These are phyloP conservation scores for Aspergillus sp. DNA, from an alignment of 2,329 filamentous ascomycete genomes.

Conservation along the genomic window DNA sequence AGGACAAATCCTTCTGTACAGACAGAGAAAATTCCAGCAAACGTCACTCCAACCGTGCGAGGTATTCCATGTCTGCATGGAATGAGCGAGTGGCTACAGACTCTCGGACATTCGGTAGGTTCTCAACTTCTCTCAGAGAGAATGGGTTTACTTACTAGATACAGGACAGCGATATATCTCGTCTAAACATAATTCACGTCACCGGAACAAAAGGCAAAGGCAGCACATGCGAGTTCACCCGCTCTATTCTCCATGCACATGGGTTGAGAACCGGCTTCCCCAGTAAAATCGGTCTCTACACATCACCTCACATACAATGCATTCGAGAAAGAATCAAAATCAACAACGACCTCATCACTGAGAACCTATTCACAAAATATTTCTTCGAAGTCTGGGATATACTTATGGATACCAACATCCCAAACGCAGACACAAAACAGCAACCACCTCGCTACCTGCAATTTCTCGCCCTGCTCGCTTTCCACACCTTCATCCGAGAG, in stretches of 20 bases:
- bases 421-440: conserved; percentile 10
- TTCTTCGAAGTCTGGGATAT: conserved; percentile 38
- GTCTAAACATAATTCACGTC: conserved; percentile 69
- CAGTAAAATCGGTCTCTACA: conserved; percentile 28
- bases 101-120: conserved; percentile 33
- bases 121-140: not conserved
- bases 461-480: conserved; percentile 64
- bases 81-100: conserved; percentile 36
- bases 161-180: conserved; percentile 52
- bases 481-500: conserved; percentile 66
- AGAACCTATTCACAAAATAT: conserved; percentile 25
- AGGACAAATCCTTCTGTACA: too few species aligned
- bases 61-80: conserved; percentile 33
- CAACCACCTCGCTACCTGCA: conserved; percentile 49
- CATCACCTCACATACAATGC: conserved; percentile 31
- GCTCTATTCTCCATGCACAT: conserved; percentile 54
- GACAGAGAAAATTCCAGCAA: too few species aligned
- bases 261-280: conserved; percentile 31
- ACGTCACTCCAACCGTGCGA: not conserved
- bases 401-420: conserved; percentile 32
- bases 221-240: conserved; percentile 65
- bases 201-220: conserved; percentile 79
- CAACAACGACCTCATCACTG: conserved; percentile 29
- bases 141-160: not conserved
- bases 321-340: conserved; percentile 44